phyloP scores from a whole-genome alignment of 441 rosid species.

The Bruguiera hainesii region DNA sequence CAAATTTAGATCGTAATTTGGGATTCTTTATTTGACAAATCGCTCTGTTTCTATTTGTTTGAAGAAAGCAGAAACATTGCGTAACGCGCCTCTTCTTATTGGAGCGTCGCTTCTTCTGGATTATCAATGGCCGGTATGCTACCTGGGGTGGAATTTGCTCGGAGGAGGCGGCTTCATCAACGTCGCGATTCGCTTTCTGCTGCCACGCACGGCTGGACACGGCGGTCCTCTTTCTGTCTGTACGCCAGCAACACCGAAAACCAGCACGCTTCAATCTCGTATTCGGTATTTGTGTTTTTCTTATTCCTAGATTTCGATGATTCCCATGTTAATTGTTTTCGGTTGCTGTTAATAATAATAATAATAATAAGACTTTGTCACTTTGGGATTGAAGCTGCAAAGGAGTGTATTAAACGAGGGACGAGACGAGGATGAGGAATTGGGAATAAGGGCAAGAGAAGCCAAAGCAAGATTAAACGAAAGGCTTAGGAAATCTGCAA shows the following conservation, averaged over 20 bases:
- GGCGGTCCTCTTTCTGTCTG: constrained; percentile 60
- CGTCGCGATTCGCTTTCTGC: constrained; percentile 39
- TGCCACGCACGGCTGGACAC: constrained; percentile 29
- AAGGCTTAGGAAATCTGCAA: constrained; percentile 46
- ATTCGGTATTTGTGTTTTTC: constrained; percentile 32
- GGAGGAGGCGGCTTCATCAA: constrained; percentile 69
- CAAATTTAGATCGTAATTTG: too few relatives aligned
- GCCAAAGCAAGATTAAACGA: constrained; percentile 72
- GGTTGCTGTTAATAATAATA: background rate
- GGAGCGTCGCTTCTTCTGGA: background rate
- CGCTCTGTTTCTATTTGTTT: background rate
- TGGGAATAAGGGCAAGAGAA: constrained; percentile 54
- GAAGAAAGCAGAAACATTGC: background rate
- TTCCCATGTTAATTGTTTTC: background rate
- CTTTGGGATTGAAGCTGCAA: constrained; percentile 22
- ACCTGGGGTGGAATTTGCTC: constrained; percentile 82
- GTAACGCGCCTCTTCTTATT: background rate
- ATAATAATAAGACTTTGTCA: background rate
- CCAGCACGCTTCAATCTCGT: constrained; percentile 40
- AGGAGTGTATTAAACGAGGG: constrained; percentile 29
- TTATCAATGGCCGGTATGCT: constrained; percentile 80
- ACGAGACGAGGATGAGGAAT: constrained; percentile 42
- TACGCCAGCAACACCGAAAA: constrained; percentile 47
- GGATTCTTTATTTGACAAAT: background rate
- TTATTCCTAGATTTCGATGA: background rate